Percentiles rank a stretch among this genome's conserved stretches.
Conservation (phyloP, 1,284 basidiomycete genomes). For the Trametes versicolor region DNA sequence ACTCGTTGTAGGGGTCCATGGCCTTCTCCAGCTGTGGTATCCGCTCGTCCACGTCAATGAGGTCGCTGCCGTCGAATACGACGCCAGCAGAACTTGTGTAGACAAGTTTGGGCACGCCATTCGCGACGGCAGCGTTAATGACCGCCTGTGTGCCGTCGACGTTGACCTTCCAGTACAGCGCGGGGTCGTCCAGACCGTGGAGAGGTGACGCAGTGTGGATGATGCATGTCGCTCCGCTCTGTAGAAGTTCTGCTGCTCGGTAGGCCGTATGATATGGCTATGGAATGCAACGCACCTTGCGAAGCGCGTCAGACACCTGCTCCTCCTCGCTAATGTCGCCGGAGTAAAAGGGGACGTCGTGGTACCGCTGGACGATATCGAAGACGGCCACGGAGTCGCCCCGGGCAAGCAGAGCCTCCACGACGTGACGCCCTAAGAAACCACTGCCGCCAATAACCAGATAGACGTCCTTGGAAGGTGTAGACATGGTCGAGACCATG, state of each 20-base stretch:
- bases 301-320: conserved; percentile 75
- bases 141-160: conserved; percentile 91
- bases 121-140: conserved; percentile 81
- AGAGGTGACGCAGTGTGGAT: conserved; percentile 97
- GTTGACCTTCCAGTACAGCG: conserved; percentile 93
- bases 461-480: conserved; percentile 60
- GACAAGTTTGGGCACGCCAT: conserved; percentile 87
- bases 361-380: conserved; percentile 90
- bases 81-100: conserved; percentile 97
- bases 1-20: conserved; percentile 95
- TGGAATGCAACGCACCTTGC: conserved; percentile 64
- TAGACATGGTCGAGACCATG: conserved; percentile 37
- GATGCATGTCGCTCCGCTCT: conserved; percentile 87
- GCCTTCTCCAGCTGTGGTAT: conserved; percentile 78
- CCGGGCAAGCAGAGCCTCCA: conserved; percentile 81
- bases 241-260: conserved; percentile 4
- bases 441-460: conserved; percentile 93
- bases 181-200: conserved; percentile 74
- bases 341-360: conserved; percentile 86
- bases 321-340: conserved; percentile 87
- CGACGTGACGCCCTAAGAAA: conserved; percentile 92
- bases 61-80: conserved; percentile 86
- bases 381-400: conserved; percentile 87
- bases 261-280: conserved; percentile 20
- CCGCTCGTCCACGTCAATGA: conserved; percentile 93